These are phyloP conservation scores for Coemansia sp. DNA, from an alignment of 192 early-diverging fungal genomes.

Conservation along the genomic window DNA sequence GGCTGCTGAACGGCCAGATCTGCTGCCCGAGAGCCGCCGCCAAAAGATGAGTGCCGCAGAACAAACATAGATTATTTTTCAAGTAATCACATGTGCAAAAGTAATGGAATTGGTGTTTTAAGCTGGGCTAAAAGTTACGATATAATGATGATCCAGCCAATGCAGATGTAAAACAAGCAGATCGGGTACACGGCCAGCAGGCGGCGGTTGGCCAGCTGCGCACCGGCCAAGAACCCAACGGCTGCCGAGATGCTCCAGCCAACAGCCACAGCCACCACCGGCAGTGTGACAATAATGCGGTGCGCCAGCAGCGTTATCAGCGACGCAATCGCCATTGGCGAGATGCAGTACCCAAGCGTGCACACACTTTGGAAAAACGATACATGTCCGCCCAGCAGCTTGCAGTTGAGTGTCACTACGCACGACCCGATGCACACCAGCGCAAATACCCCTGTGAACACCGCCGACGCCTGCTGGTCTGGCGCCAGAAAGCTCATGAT, in stretches of 20 bases:
- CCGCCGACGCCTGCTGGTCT: slow-evolving; percentile 73
- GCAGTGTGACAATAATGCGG: slow-evolving; percentile 68
- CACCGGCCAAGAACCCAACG: slow-evolving; percentile 85
- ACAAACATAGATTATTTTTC: background rate
- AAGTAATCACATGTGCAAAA: too few relatives aligned
- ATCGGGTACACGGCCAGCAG: slow-evolving; percentile 92
- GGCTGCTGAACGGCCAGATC: slow-evolving; percentile 23
- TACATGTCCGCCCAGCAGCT: slow-evolving; percentile 88
- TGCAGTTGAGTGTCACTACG: slow-evolving; percentile 93
- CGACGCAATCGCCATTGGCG: slow-evolving; percentile 83
- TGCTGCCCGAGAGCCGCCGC: slow-evolving; percentile 17
- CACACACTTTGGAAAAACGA: slow-evolving; percentile 98
- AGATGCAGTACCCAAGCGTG: slow-evolving; percentile 95
- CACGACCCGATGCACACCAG: slow-evolving; percentile 95
- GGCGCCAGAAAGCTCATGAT: slow-evolving; percentile 79
- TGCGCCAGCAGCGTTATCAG: slow-evolving; percentile 67
- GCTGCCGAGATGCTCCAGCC: slow-evolving; percentile 91
- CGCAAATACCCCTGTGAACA: slow-evolving; percentile 92
- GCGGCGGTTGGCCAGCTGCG: slow-evolving; percentile 81
- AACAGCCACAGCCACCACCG: slow-evolving; percentile 75
- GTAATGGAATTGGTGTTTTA: too few relatives aligned
- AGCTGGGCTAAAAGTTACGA: slow-evolving; percentile 39
- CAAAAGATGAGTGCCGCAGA: background rate
- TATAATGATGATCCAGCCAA: slow-evolving; percentile 91
- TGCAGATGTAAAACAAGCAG: slow-evolving; percentile 91